These are phyloP conservation scores for Leonotis leonurus DNA, from an alignment of 257 asterid species.

Conservation along the genomic window DNA sequence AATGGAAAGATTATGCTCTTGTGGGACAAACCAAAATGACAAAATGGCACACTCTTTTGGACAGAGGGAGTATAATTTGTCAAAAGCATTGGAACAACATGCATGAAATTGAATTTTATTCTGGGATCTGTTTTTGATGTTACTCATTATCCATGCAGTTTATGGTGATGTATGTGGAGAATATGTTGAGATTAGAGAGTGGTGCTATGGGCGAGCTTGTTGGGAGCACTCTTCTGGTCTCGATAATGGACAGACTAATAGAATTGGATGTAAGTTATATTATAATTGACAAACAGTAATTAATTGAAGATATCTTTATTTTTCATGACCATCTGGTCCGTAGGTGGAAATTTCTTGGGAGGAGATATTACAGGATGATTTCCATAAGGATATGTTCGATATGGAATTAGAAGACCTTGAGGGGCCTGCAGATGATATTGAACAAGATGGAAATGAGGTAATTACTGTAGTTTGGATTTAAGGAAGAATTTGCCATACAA, in stretches of 20 bases:
- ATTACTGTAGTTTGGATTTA: no score
- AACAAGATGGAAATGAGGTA: slow-evolving; percentile 54
- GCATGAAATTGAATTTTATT: not conserved
- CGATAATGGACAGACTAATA: slow-evolving; percentile 56
- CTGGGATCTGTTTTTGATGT: not conserved
- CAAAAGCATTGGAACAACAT: not conserved
- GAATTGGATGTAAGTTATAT: slow-evolving; percentile 83
- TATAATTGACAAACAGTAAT: not conserved
- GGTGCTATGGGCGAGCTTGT: slow-evolving; percentile 56
- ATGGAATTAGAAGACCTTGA: slow-evolving; percentile 85
- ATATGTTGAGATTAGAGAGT: slow-evolving; percentile 75
- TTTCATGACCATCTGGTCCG: slow-evolving; percentile 11
- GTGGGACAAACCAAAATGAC: no score
- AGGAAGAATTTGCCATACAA: no score
- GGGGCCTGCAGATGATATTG: slow-evolving; percentile 37
- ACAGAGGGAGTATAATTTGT: no score
- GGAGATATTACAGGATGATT: slow-evolving; percentile 71
- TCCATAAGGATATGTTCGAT: slow-evolving; percentile 68
- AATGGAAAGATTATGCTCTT: no score
- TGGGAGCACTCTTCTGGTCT: slow-evolving; percentile 57
- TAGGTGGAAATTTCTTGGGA: slow-evolving; percentile 83
- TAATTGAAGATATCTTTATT: not conserved
- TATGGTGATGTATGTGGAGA: slow-evolving; percentile 63
- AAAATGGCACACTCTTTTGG: no score
- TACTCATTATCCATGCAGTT: slow-evolving; percentile 32